These are phyloP conservation scores for Pouteria glomerata DNA, from an alignment of 148 eudicot species.

Conservation along the genomic window DNA sequence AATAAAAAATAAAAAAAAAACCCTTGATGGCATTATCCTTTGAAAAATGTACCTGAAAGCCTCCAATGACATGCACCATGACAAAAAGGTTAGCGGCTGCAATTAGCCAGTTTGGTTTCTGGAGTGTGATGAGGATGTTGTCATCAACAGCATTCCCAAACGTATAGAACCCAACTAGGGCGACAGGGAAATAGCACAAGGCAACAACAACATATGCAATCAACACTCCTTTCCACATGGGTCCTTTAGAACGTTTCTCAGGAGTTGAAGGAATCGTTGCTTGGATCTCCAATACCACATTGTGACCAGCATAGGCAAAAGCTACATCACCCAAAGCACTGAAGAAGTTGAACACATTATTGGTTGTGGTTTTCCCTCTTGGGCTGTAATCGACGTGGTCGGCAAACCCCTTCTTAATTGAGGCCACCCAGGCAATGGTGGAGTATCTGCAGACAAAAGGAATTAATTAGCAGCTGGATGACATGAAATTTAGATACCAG, in stretches of 20 bases:
- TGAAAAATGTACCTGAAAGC: conserved; percentile 10
- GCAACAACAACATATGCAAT: conserved; percentile 15
- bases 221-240: conserved; percentile 23
- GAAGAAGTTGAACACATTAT: conserved; percentile 15
- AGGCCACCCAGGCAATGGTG: conserved; percentile 18
- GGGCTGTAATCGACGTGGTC: conserved; percentile 4
- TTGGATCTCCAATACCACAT: conserved; percentile 24
- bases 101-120: conserved; percentile 23
- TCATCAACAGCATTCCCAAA: conserved; percentile 17
- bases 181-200: conserved; percentile 18
- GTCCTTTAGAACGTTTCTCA: conserved; percentile 19
- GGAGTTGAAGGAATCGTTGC: conserved; percentile 25
- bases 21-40: too few relatives aligned
- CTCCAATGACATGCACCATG: conserved; percentile 20
- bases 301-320: conserved; percentile 23
- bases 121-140: conserved; percentile 14
- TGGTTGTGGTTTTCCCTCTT: background rate
- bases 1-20: too few relatives aligned
- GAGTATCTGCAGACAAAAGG: conserved; percentile 10
- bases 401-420: conserved; percentile 12
- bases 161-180: conserved; percentile 9
- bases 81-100: conserved; percentile 23
- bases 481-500: too few relatives aligned
- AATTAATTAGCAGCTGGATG: too few relatives aligned
- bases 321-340: conserved; percentile 20